These are phyloP conservation scores for Colletotrichum endophyticum DNA, from an alignment of 2,329 filamentous ascomycete genomes.

Conservation along the genomic window DNA sequence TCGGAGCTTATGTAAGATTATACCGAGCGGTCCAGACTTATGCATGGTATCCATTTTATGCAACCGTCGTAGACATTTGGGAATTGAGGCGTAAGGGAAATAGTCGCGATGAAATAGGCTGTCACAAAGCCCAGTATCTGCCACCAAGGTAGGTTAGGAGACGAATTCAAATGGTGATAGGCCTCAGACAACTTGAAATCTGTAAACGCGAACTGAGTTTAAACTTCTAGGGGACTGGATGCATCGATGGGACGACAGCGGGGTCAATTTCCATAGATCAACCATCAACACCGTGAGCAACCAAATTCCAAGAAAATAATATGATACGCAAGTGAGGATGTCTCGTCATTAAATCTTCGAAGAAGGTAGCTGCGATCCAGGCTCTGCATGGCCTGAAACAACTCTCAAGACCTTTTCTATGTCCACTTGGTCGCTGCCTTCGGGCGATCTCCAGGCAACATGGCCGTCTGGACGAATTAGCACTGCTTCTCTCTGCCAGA, in stretches of 20 bases:
- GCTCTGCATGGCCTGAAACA: not conserved
- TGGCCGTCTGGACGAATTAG: not conserved
- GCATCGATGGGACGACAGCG: not conserved
- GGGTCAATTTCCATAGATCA: not conserved
- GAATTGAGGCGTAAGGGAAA: not conserved
- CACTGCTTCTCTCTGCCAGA: not conserved
- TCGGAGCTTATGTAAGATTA: not conserved
- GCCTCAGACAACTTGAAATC: not conserved
- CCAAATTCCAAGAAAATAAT: rapidly evolving
- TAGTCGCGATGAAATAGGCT: not conserved
- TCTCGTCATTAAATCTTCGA: not conserved
- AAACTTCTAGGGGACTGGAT: not conserved
- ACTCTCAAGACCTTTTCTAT: not conserved
- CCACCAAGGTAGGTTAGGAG: not conserved
- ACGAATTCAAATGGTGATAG: not conserved
- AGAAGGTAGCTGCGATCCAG: not conserved
- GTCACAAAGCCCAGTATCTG: not conserved
- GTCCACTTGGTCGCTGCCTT: not conserved
- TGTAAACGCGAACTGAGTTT: not conserved
- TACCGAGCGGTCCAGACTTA: not conserved
- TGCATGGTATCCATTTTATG: not conserved
- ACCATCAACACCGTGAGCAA: not conserved
- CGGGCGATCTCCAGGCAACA: not conserved
- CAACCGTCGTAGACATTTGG: not conserved
- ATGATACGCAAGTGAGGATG: not conserved